These are phyloP conservation scores for Colletotrichum chrysophilum DNA, from an alignment of 2,329 filamentous ascomycete species.

Conservation along the genomic window DNA sequence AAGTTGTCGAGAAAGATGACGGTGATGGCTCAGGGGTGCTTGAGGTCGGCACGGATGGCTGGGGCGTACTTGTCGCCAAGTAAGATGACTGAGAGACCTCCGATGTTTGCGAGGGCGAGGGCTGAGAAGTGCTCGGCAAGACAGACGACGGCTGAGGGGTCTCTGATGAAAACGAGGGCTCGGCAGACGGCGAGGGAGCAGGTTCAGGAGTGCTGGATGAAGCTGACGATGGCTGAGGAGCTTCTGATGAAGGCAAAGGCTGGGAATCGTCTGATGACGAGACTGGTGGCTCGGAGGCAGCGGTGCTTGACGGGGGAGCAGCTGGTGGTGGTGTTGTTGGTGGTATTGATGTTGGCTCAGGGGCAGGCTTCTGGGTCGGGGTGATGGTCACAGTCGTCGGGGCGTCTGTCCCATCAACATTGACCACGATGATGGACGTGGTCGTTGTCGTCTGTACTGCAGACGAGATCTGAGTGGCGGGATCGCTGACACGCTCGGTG, in stretches of 20 bases:
- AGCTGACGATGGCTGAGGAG: not conserved
- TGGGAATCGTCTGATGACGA: not conserved
- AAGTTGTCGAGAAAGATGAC: not conserved
- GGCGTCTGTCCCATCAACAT: conserved; percentile 26
- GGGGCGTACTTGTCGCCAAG: not conserved
- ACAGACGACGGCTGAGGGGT: not conserved
- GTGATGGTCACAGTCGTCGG: conserved; percentile 13
- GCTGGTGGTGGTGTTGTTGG: not conserved
- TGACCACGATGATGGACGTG: conserved; percentile 34
- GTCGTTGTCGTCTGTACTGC: conserved; percentile 24
- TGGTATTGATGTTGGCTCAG: not conserved
- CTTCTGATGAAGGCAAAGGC: not conserved
- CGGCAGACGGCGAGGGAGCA: not conserved
- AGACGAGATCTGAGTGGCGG: conserved; percentile 24
- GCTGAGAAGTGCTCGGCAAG: not conserved
- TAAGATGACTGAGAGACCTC: not conserved
- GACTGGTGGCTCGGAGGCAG: not conserved
- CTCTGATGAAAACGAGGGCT: not conserved
- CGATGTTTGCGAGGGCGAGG: not conserved
- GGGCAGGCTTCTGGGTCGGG: not conserved
- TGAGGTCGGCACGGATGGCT: not conserved
- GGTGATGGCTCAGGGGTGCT: not conserved
- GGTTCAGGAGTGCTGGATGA: not conserved
- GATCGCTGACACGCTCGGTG: conserved; percentile 32
- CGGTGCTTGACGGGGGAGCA: not conserved